phyloP scores from a whole-genome alignment of 1,284 basidiomycete species.

The Somion occarium region DNA sequence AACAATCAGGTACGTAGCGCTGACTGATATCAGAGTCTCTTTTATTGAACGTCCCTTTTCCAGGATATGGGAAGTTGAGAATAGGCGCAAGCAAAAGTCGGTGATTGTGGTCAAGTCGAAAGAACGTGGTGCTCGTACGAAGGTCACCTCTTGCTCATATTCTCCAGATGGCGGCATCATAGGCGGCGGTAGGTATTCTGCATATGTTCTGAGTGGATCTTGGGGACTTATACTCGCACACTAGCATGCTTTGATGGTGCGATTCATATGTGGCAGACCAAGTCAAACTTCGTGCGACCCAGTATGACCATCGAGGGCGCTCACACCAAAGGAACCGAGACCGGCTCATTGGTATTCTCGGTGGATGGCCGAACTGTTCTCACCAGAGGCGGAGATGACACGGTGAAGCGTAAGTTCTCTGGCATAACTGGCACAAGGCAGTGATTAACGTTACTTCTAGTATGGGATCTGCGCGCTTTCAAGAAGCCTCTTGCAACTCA shows the following conservation, averaged over 20 bases:
- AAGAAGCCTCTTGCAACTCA: constrained; percentile 79
- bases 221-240: background rate
- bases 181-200: constrained; percentile 69
- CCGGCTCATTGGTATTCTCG: constrained; percentile 80
- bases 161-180: constrained; percentile 83
- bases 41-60: constrained; percentile 1
- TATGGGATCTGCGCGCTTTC: constrained; percentile 91
- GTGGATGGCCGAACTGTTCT: constrained; percentile 79
- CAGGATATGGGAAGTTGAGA: constrained; percentile 92
- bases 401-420: constrained; percentile 76
- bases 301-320: constrained; percentile 83
- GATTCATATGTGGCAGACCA: constrained; percentile 91
- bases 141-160: constrained; percentile 84
- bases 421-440: constrained; percentile 1
- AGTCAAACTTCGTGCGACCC: constrained; percentile 87
- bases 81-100: constrained; percentile 85
- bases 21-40: background rate
- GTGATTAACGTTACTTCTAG: constrained; percentile 35
- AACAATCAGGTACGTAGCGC: constrained; percentile 71
- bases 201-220: background rate
- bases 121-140: constrained; percentile 91
- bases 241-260: constrained; percentile 84
- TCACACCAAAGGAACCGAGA: constrained; percentile 79
- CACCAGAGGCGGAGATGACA: constrained; percentile 89
- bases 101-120: constrained; percentile 97